These are phyloP conservation scores for Malus hybrid DNA, from an alignment of 331 rosid species.

Conservation along the genomic window DNA sequence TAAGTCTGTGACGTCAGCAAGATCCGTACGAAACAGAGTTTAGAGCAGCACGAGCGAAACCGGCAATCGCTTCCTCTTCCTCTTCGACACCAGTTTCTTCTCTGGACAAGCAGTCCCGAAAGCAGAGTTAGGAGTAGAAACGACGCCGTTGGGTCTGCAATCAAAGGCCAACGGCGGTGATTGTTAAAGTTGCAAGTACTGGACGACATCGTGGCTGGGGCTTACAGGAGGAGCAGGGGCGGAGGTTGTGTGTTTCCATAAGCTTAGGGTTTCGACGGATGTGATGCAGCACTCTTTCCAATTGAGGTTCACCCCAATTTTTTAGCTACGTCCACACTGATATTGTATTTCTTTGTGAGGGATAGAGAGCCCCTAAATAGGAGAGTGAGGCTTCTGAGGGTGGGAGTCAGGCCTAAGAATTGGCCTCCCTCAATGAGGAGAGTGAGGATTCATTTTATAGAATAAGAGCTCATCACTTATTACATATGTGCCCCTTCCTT, in stretches of 20 bases:
- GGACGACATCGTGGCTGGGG: neutral
- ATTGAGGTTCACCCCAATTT: constrained; percentile 12
- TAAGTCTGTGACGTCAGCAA: constrained; percentile 18
- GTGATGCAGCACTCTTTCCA: constrained; percentile 86
- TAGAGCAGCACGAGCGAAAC: constrained; percentile 8
- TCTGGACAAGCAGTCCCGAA: neutral
- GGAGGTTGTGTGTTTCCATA: constrained; percentile 9
- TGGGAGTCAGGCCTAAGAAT: no score
- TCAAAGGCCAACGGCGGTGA: neutral
- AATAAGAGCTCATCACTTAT: no score
- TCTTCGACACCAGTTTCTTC: constrained; percentile 22
- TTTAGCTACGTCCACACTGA: no score
- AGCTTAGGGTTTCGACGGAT: constrained; percentile 39
- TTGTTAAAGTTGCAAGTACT: neutral
- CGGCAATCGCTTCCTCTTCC: constrained; percentile 20
- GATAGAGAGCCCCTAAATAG: no score
- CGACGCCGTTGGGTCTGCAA: neutral
- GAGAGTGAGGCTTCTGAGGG: no score
- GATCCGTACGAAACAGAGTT: constrained; percentile 40
- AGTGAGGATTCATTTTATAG: no score
- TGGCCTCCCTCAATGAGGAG: no score
- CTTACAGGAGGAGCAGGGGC: neutral
- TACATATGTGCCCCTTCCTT: no score
- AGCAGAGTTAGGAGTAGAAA: neutral
- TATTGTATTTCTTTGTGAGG: no score